Conservation (phyloP, 257 asterid species). For the Salvia hispanica region DNA sequence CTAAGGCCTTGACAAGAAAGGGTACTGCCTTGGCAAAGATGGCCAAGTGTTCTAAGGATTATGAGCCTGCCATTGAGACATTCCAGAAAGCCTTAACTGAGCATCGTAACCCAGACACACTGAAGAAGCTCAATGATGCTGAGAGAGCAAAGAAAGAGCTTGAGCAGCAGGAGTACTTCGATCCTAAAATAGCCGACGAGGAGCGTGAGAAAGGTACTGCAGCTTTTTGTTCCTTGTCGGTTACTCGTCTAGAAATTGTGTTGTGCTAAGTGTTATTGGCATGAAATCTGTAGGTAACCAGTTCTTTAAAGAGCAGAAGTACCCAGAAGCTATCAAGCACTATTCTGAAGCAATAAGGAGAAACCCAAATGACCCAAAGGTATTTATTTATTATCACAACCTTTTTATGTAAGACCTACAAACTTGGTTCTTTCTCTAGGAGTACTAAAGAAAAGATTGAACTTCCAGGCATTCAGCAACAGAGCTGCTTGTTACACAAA, state of each 20-base stretch:
- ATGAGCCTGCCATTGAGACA: conserved; percentile 76
- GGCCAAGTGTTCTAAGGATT: conserved; percentile 81
- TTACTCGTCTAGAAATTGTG: not conserved
- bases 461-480: conserved; percentile 72
- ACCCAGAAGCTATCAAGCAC: conserved; percentile 87
- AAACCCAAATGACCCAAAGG: conserved; percentile 82
- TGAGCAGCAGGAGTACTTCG: conserved; percentile 83
- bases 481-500: conserved; percentile 94
- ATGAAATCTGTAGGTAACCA: conserved; percentile 58
- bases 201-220: conserved; percentile 91
- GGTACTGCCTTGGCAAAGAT: conserved; percentile 83
- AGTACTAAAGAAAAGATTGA: not conserved
- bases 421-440: not conserved
- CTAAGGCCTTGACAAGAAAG: conserved; percentile 91
- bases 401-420: not conserved
- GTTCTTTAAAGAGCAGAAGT: conserved; percentile 81
- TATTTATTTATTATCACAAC: not conserved
- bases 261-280: not conserved
- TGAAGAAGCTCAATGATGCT: conserved; percentile 87
- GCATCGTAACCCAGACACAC: conserved; percentile 92
- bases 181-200: conserved; percentile 85
- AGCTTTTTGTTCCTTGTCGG: not conserved
- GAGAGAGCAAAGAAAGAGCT: conserved; percentile 90
- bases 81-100: conserved; percentile 95
- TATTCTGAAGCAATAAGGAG: conserved; percentile 80